phyloP scores from a whole-genome alignment of 192 early-diverging fungal genomes.

The Gorgonomyces haynaldii region DNA sequence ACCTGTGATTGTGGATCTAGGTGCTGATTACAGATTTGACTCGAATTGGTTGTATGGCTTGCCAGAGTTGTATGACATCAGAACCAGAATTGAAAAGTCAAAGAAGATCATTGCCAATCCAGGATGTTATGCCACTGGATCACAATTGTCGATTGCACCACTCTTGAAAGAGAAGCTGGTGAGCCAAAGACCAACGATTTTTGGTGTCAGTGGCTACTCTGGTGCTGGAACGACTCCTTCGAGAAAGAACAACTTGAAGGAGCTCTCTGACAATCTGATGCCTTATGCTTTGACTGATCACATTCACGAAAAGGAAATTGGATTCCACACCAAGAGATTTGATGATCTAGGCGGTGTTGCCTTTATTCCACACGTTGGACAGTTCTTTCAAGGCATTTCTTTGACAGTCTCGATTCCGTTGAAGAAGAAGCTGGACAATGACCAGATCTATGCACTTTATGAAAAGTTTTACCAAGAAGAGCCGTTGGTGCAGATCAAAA shows the following conservation, averaged over 20 bases:
- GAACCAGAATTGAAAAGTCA: slow-evolving; percentile 47
- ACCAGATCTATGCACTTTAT: slow-evolving; percentile 61
- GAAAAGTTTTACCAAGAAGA: slow-evolving; percentile 63
- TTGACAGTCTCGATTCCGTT: slow-evolving; percentile 85
- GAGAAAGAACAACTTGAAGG: slow-evolving; percentile 84
- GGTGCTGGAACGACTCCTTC: slow-evolving; percentile 98
- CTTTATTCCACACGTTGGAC: slow-evolving; percentile 84
- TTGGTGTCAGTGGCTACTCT: slow-evolving; percentile 95
- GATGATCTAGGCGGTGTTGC: slow-evolving; percentile 37
- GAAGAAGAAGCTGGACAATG: slow-evolving; percentile 53
- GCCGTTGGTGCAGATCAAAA: slow-evolving; percentile 67
- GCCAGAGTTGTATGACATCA: slow-evolving; percentile 49
- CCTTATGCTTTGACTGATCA: slow-evolving; percentile 88
- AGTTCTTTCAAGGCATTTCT: slow-evolving; percentile 88
- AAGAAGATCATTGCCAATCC: slow-evolving; percentile 72
- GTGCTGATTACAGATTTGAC: slow-evolving; percentile 84
- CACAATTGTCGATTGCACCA: slow-evolving; percentile 81
- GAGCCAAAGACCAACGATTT: slow-evolving; percentile 55
- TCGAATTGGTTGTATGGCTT: slow-evolving; percentile 18
- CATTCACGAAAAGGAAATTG: slow-evolving; percentile 92
- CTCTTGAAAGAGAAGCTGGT: slow-evolving; percentile 44
- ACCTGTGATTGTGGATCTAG: slow-evolving; percentile 74
- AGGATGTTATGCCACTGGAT: slow-evolving; percentile 97
- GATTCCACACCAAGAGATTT: slow-evolving; percentile 36
- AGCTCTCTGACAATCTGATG: slow-evolving; percentile 78